Percentiles rank a stretch among this genome's conserved stretches.
Conservation (phyloP, 2,329 filamentous ascomycete species). For the Orbilia javanica region DNA sequence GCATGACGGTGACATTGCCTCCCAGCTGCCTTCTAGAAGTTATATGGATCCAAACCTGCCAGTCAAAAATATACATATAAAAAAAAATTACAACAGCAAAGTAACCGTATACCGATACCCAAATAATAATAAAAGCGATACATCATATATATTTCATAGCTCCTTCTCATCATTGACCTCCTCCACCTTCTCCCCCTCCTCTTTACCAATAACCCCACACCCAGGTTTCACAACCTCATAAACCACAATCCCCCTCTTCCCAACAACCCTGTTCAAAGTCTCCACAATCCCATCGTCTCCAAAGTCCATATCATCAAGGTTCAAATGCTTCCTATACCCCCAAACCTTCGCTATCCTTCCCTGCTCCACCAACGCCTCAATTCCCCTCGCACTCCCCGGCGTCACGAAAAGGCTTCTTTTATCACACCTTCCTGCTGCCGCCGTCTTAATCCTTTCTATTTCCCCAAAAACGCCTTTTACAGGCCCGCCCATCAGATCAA, state of each 20-base stretch:
- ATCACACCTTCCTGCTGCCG: neutral
- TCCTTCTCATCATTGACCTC: neutral
- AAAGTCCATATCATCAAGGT: slow-evolving; percentile 70
- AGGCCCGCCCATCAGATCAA: slow-evolving; percentile 69
- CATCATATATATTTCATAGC: no score
- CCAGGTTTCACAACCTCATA: slow-evolving; percentile 64
- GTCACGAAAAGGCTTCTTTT: slow-evolving; percentile 63
- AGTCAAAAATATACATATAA: no score
- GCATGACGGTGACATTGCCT: neutral
- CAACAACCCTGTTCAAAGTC: slow-evolving; percentile 67
- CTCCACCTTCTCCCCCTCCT: neutral
- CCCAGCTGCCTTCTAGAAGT: no score
- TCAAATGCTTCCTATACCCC: slow-evolving; percentile 68
- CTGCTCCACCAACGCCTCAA: slow-evolving; percentile 63
- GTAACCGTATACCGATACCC: neutral
- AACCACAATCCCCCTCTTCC: slow-evolving; percentile 68
- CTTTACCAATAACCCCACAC: slow-evolving; percentile 7
- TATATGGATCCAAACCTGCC: no score
- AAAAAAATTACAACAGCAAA: neutral
- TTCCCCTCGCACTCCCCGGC: slow-evolving; percentile 66
- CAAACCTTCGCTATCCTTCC: slow-evolving; percentile 64
- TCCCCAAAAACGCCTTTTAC: slow-evolving; percentile 65
- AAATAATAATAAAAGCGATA: neutral
- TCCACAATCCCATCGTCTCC: slow-evolving; percentile 67
- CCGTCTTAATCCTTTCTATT: slow-evolving; percentile 63